Percentiles rank a stretch among this genome's conserved stretches.
These are phyloP conservation scores for Quercus mongolica DNA, from an alignment of 306 rosid species.

Conservation along the genomic window DNA sequence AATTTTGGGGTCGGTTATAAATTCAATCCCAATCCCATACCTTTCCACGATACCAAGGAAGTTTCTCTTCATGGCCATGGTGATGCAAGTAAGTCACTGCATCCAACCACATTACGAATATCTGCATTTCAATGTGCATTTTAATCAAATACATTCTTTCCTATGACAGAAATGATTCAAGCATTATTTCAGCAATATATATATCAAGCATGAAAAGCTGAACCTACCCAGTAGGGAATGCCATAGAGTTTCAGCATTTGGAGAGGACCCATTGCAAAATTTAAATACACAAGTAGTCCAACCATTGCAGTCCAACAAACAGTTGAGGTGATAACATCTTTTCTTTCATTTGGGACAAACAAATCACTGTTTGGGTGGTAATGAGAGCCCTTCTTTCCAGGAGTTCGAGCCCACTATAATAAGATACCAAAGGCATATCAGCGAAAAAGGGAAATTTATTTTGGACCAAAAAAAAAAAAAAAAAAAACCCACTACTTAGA, in stretches of 20 bases:
- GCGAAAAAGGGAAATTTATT: not conserved
- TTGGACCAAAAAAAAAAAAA: not conserved
- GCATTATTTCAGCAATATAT: not conserved
- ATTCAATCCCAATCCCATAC: slow-evolving; percentile 23
- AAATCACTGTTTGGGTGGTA: slow-evolving; percentile 69
- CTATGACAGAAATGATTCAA: not conserved
- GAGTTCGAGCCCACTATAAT: slow-evolving; percentile 83
- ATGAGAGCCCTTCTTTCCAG: slow-evolving; percentile 95
- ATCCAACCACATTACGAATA: slow-evolving; percentile 92
- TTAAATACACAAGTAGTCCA: slow-evolving; percentile 66
- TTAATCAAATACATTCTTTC: not conserved
- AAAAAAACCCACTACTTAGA: not conserved
- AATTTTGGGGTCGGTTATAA: too few relatives aligned
- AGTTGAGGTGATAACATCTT: slow-evolving; percentile 80
- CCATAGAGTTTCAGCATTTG: slow-evolving; percentile 87
- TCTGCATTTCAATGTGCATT: slow-evolving; percentile 27
- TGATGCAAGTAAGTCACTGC: slow-evolving; percentile 92
- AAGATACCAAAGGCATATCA: not conserved
- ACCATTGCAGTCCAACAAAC: slow-evolving; percentile 85
- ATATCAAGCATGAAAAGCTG: not conserved
- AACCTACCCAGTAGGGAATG: slow-evolving; percentile 73
- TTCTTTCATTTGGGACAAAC: slow-evolving; percentile 71
- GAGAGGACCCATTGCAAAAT: slow-evolving; percentile 75
- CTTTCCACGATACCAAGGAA: slow-evolving; percentile 99
- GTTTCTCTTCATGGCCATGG: slow-evolving; percentile 89